These are phyloP conservation scores for Penicillium fimorum DNA, from an alignment of 495 filamentous ascomycete species.

Conservation along the genomic window DNA sequence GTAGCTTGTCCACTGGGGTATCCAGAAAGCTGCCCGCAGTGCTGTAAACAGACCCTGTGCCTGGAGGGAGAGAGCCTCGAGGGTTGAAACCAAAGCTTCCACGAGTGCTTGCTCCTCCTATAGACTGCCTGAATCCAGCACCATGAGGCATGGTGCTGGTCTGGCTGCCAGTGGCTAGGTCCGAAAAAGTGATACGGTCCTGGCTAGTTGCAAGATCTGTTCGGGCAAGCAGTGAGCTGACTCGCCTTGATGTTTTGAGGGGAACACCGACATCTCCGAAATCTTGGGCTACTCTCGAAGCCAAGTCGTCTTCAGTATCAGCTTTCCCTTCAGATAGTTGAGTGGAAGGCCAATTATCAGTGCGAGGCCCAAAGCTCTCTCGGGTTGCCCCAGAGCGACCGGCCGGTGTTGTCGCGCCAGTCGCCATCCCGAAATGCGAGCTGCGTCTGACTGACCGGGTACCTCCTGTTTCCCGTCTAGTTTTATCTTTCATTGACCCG, in stretches of 20 bases:
- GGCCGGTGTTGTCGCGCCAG: slow-evolving; percentile 78
- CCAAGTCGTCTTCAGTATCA: slow-evolving; percentile 58
- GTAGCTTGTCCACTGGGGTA: slow-evolving; percentile 65
- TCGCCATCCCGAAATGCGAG: slow-evolving; percentile 77
- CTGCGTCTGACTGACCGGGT: slow-evolving; percentile 72
- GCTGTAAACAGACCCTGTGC: slow-evolving; percentile 43
- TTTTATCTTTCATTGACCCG: slow-evolving; percentile 49
- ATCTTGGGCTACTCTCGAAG: slow-evolving; percentile 74
- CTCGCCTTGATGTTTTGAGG: slow-evolving; percentile 74
- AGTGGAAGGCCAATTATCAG: slow-evolving; percentile 28
- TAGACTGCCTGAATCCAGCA: slow-evolving; percentile 64
- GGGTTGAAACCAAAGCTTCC: slow-evolving; percentile 56
- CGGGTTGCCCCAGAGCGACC: slow-evolving; percentile 45
- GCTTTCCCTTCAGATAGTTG: slow-evolving; percentile 24
- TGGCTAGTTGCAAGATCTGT: slow-evolving; percentile 79
- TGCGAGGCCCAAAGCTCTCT: slow-evolving; percentile 56
- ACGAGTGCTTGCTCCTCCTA: slow-evolving; percentile 65
- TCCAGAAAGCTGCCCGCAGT: slow-evolving; percentile 57
- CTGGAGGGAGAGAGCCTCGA: slow-evolving; percentile 42
- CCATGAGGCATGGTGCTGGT: slow-evolving; percentile 47
- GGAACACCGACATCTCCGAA: slow-evolving; percentile 65
- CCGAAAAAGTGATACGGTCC: slow-evolving; percentile 70
- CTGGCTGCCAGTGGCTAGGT: slow-evolving; percentile 56
- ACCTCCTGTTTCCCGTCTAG: slow-evolving; percentile 49
- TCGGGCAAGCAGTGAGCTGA: slow-evolving; percentile 90